phyloP scores from a whole-genome alignment of 2,329 filamentous ascomycete species.

The Penicillium oxalicum region DNA sequence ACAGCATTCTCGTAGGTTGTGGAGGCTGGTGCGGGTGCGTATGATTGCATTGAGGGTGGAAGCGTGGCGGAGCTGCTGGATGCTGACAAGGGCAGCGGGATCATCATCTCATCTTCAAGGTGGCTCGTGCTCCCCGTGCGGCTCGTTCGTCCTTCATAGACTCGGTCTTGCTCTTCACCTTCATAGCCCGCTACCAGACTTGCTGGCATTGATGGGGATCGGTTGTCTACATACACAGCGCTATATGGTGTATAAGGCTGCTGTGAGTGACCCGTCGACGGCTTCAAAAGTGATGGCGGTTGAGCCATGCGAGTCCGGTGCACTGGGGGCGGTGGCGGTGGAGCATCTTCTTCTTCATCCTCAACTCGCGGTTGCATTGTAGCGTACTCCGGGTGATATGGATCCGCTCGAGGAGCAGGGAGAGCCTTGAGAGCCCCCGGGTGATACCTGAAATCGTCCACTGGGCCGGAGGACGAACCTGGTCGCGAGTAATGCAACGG shows the following conservation, averaged over 20 bases:
- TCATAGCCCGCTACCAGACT: slow-evolving; percentile 41
- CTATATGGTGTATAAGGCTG: slow-evolving; percentile 21
- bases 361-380: slow-evolving; percentile 46
- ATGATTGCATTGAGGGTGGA: slow-evolving; percentile 2
- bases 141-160: slow-evolving; percentile 23
- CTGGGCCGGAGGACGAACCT: slow-evolving; percentile 11
- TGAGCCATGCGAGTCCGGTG: slow-evolving; percentile 31
- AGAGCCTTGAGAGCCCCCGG: slow-evolving; percentile 22
- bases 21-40: slow-evolving; percentile 11
- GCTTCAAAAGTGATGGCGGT: slow-evolving; percentile 15
- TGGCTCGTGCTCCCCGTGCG: slow-evolving; percentile 22
- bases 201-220: slow-evolving; percentile 30
- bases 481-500: slow-evolving; percentile 15
- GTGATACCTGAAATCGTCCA: slow-evolving; percentile 21
- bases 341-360: slow-evolving; percentile 38
- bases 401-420: slow-evolving; percentile 22
- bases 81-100: slow-evolving; percentile 18
- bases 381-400: slow-evolving; percentile 35
- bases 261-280: slow-evolving; percentile 23
- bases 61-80: slow-evolving; percentile 4
- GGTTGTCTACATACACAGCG: slow-evolving; percentile 25
- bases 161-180: slow-evolving; percentile 26
- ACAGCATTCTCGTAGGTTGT: slow-evolving; percentile 18
- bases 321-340: slow-evolving; percentile 33
- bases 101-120: slow-evolving; percentile 24